Conservation (phyloP, 306 rosid genomes). For the Sicyos edulis region DNA sequence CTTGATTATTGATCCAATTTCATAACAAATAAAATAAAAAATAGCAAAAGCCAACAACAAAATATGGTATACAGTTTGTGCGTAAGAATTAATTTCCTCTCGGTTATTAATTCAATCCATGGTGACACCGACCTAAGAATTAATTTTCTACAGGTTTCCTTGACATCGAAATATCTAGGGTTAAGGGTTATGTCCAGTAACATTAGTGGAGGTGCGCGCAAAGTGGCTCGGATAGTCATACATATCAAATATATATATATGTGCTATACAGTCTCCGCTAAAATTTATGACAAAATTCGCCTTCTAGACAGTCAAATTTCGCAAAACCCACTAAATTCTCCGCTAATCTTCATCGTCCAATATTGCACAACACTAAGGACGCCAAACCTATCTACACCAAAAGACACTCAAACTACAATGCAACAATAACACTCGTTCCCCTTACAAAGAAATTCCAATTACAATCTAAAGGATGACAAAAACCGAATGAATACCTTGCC, state of each 20-base stretch:
- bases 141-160: too few relatives aligned
- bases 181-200: too few relatives aligned
- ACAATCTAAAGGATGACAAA: background rate
- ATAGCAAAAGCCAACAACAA: too few relatives aligned
- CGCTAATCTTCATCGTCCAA: background rate
- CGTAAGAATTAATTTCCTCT: too few relatives aligned
- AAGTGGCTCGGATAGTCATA: too few relatives aligned
- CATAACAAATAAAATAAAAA: too few relatives aligned
- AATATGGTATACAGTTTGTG: background rate
- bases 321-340: background rate
- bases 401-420: background rate
- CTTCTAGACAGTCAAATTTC: background rate
- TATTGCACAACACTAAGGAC: background rate
- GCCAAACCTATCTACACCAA: background rate
- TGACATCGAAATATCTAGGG: too few relatives aligned
- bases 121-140: too few relatives aligned
- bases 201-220: too few relatives aligned
- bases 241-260: too few relatives aligned
- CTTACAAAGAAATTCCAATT: background rate
- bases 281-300: background rate
- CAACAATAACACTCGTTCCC: background rate
- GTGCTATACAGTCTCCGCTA: background rate
- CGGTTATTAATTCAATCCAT: too few relatives aligned
- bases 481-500: slow-evolving; percentile 50
- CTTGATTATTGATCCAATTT: too few relatives aligned